These are phyloP conservation scores for Sonneratia caseolaris DNA, from an alignment of 345 rosid species.

Conservation along the genomic window DNA sequence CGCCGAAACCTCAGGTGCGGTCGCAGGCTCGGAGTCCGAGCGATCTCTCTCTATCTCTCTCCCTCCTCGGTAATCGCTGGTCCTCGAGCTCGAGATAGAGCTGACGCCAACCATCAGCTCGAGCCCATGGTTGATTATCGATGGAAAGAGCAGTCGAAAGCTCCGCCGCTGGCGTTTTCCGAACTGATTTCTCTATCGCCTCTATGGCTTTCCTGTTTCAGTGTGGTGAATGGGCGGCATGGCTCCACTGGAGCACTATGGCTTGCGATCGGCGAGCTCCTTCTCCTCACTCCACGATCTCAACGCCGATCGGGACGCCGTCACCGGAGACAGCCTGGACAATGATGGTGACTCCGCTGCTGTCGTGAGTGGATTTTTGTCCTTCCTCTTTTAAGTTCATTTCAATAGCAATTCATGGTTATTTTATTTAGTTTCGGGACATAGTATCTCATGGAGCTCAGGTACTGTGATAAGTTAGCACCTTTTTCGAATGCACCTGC, in stretches of 20 bases:
- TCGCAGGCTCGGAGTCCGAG: constrained; percentile 31
- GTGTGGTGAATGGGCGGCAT: constrained; percentile 55
- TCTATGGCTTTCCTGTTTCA: background rate
- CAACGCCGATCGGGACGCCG: constrained; percentile 53
- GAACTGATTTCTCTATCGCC: background rate
- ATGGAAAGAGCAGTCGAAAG: background rate
- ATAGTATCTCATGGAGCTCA: background rate
- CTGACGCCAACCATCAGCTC: background rate
- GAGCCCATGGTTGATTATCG: background rate
- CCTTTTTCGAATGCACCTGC: background rate
- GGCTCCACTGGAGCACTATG: constrained; percentile 68
- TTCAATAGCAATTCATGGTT: background rate
- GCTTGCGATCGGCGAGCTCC: constrained; percentile 56
- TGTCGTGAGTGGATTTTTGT: constrained; percentile 27
- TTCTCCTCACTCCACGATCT: constrained; percentile 77
- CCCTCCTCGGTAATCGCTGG: constrained; percentile 2
- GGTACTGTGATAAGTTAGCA: background rate
- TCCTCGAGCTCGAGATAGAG: background rate
- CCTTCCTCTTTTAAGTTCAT: background rate
- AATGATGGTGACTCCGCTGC: constrained; percentile 41
- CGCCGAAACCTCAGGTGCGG: constrained; percentile 37
- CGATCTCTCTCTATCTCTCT: background rate
- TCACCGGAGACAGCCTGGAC: constrained; percentile 33
- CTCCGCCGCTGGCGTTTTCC: constrained; percentile 1
- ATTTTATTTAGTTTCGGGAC: background rate